Conservation (phyloP, 441 rosid genomes). For the Caryocar brasiliense region DNA sequence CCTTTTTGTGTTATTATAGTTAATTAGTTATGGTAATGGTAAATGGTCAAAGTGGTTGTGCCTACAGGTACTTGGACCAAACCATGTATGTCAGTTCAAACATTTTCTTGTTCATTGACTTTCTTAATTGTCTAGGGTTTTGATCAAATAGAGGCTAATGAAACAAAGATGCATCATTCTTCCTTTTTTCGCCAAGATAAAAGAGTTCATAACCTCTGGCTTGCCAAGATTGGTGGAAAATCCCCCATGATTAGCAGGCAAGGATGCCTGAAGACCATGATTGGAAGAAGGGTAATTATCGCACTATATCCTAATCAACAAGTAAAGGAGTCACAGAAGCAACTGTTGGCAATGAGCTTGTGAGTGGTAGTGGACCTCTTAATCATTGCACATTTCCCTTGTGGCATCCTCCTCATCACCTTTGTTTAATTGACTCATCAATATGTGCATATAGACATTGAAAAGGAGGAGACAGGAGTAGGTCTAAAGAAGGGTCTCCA, state of each 20-base stretch:
- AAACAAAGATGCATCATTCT: no score
- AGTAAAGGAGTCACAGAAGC: constrained; percentile 15
- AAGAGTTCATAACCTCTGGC: not conserved
- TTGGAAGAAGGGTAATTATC: constrained; percentile 16
- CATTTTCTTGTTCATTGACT: no score
- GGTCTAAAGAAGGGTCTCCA: constrained; percentile 5
- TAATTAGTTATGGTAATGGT: not conserved
- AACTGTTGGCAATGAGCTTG: constrained; percentile 19
- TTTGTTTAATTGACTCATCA: constrained; percentile 4
- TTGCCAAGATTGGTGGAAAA: constrained; percentile 20
- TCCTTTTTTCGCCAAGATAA: not conserved
- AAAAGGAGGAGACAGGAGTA: constrained; percentile 5
- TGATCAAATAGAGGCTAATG: no score
- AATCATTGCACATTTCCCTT: constrained; percentile 25
- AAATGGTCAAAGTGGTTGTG: not conserved
- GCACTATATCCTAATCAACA: constrained; percentile 10
- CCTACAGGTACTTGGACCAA: no score
- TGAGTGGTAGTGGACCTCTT: constrained; percentile 25
- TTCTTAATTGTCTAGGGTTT: no score
- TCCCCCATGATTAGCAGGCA: constrained; percentile 15
- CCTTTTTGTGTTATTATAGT: not conserved
- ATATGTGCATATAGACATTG: constrained; percentile 12
- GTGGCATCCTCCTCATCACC: constrained; percentile 7
- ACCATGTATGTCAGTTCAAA: no score
- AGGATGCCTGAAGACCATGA: constrained; percentile 16